Base-by-base conservation (phyloP, 495 filamentous ascomycete genomes). In the Cercophora scortea region DNA sequence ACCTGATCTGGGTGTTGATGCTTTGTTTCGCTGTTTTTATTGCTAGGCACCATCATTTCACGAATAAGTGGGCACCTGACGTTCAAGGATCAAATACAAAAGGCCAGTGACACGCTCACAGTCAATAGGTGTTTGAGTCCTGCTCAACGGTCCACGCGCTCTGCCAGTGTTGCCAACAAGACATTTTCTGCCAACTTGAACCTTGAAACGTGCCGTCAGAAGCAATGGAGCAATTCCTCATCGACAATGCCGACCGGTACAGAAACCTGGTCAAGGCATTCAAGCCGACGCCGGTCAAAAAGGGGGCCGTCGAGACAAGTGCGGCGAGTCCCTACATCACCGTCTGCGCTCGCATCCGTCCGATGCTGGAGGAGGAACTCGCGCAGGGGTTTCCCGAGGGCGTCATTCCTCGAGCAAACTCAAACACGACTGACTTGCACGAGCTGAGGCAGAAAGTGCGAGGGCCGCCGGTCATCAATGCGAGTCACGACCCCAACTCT, bases 241-340 rank as follows among this genome's bases (percentile, higher is more conserved):
- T 63, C 40, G 53, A 58, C 19, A 43, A 63, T 43, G 51, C 55
- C 16, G 53, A 53, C 2, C 58, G 55, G 45, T 63, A 63, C 53
- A 42, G 51, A 16, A 32, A 15, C 7, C 61, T 63, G 1, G 61
- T 63, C 18, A 32, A 15, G 4, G 39, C 19, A 1, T 63, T 59
- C 53, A 61, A 53, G 11, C 55, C 58, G 5, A 16, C 44, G 1
- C 16, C 46, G 1, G 17, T 15, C 34, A 61, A 54, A 19, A 45
- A 15, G 11, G 16, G 8, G 32, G n/a, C 9, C n/a, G 16, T 32
- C 6, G 36, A 42, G 2, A 34, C 17, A 16, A 10, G 10, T 15
- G 17, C 42, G 32, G 47, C 44, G 11, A 52, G 33, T 25, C 19
- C 41, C 1, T 55, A 61, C 10, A 53, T 61, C 12, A 50, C 57